Base-by-base conservation (phyloP, 176 grass and related monocot species). In the Oryza australiensis region DNA sequence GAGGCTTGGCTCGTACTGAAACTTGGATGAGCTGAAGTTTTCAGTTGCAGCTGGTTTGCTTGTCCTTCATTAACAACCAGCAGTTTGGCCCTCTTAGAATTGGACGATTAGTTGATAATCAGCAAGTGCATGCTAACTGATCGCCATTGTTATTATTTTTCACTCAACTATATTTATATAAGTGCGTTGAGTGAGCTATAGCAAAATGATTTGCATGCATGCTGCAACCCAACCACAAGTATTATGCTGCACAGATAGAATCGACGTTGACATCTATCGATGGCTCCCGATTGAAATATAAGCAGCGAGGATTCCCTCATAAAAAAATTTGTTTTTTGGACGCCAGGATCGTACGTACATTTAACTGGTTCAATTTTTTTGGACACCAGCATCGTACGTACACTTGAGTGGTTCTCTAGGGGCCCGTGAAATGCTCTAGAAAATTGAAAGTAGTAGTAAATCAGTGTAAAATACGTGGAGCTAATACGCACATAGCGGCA, bases 261-360 rank as follows among this genome's bases (percentile, higher is more conserved):
- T 42, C 80, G 82, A 62, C 75, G 82, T 84, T 84, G 87, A 80
- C 81, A 70, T 84, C 70, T 46, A n/a, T 84, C 62, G 43, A 43
- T 74, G 69, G 60, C 68, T 79, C 80, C 74, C 86, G 26, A 4
- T 22, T 9, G 43, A 26, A 5, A 32, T 22, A 27, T 9, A 43
- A 11, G 49, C 14, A 29, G 8, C 14, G 15, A 42, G 0, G 66
- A 30, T 23, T 73, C 35, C 46, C 20, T 11, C 2, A 75, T 8
- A 81, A 60, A 82, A 82, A 37, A 27, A 63, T 38, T 38, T 70
- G 15, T 12, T 37, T 53, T 10, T 68, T 5, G 11, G 24, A 70
- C 12, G 27, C 3, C 11, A 29, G 16, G 46, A 57, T 16, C 7
- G 51, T 38, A 9, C 3, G 16, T 20, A 26, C 14, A 48, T 48